Conservation (phyloP, 2,329 filamentous ascomycete genomes). For the Xylariomycetidae sp. region DNA sequence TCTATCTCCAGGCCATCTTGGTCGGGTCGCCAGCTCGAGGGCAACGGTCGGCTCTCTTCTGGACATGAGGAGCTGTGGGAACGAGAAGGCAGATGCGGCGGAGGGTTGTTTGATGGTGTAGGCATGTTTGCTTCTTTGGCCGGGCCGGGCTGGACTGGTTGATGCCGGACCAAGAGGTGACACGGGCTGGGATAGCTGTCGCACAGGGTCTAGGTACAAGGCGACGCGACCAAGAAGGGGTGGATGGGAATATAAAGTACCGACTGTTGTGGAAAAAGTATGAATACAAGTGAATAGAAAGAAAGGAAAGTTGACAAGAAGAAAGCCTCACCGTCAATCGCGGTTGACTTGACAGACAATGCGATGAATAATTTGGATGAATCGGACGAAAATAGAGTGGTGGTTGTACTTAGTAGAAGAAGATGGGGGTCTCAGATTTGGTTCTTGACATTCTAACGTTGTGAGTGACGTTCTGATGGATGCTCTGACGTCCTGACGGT, state of each 20-base stretch:
- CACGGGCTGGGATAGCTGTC: constrained; percentile 7
- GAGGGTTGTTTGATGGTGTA: constrained; percentile 25
- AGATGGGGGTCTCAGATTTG: too few species aligned
- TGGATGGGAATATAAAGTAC: not conserved
- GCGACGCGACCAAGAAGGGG: constrained; percentile 7
- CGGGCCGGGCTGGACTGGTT: constrained; percentile 7
- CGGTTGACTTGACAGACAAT: too few species aligned
- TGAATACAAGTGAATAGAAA: not conserved
- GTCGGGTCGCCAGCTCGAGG: constrained; percentile 18
- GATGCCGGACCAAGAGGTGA: constrained; percentile 3
- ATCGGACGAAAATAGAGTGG: too few species aligned
- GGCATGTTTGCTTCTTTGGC: constrained; percentile 19
- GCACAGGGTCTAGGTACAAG: too few species aligned
- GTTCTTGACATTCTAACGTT: too few species aligned
- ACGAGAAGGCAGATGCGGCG: constrained; percentile 22
- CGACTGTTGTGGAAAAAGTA: too few species aligned
- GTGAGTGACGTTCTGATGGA: too few species aligned
- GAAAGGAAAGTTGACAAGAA: not conserved
- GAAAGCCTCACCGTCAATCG: too few species aligned
- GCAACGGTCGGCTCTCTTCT: constrained; percentile 20
- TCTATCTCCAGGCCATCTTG: constrained; percentile 22
- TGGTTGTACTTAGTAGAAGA: too few species aligned
- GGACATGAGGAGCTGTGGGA: constrained; percentile 28
- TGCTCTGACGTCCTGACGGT: too few species aligned
- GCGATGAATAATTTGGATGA: too few species aligned